Base-by-base conservation (phyloP, 164 flowering plant species). In the Magnolia changhungtana region DNA sequence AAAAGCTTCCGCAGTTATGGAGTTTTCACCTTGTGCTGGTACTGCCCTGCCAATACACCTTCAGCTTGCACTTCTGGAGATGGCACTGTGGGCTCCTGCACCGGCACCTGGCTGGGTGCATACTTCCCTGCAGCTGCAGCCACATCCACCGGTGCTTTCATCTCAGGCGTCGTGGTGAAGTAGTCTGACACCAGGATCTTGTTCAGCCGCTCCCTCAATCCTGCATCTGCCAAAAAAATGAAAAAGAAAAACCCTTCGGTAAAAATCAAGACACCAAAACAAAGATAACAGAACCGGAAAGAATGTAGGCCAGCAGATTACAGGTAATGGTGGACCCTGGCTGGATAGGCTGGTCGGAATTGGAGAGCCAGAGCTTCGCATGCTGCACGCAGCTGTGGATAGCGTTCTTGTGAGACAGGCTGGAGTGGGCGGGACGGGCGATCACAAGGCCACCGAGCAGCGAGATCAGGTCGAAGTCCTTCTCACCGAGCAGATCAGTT, bases 121-220 rank as follows among this genome's bases (percentile, higher is more conserved):
- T 84, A 94, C 67, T 81, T 89, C 13, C 87, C 94, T 61, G 93
- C 94, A 74, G 94, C 94, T 5, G 90, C 93, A 21, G 89, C 94
- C 73, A 90, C 87, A 55, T 92, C 96, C 58, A 84, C 90, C 0
- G 96, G 88, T 70, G 90, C 90, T 75, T 84, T 90, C 87, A 94
- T 91, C 85, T 90, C 93, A 0, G 99, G 99, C 4, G 91, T 85
- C 6, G 89, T 88, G 14, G 94, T 94, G 76, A 86, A 86, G 80
- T 92, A 96, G 63, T 93, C 96, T 2, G 96, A 94, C 29, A 90
- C 84, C 90, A 94, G 78, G 27, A 94, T 96, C 88, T 89, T 94
- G 67, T 86, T 80, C 49, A 96, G 79, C 82, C 87, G 85, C 83
- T 89, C 90, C 75, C 96, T 89, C 90, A 96, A 82, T 4, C 80